These are phyloP conservation scores for Tubosaeta brunneosetosa DNA, from an alignment of 768 basidiomycete species.

Conservation along the genomic window DNA sequence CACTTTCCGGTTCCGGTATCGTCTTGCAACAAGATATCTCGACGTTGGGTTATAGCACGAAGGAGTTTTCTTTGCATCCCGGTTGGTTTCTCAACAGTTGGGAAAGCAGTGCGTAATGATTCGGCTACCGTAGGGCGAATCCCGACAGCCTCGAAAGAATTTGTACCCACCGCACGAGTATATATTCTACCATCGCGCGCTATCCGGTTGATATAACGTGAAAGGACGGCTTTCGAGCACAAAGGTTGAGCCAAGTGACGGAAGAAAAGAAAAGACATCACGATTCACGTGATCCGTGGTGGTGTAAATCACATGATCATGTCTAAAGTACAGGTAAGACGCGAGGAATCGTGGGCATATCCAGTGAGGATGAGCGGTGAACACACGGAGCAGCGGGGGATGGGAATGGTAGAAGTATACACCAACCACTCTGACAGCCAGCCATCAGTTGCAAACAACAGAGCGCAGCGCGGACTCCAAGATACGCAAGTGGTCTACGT, in stretches of 20 bases:
- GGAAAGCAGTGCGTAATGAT: constrained; percentile 57
- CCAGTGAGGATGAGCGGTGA: constrained; percentile 27
- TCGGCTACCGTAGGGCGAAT: constrained; percentile 45
- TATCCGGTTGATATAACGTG: constrained; percentile 27
- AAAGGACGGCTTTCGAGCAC: constrained; percentile 16
- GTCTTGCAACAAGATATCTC: constrained; percentile 65
- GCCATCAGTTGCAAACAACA: constrained; percentile 1
- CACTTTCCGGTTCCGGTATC: constrained; percentile 79
- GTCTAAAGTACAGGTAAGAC: constrained; percentile 6
- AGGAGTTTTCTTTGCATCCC: constrained; percentile 56
- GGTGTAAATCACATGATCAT: constrained; percentile 1
- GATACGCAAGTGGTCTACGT: constrained; percentile 4
- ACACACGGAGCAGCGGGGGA: constrained; percentile 5
- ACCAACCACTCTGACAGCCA: not conserved
- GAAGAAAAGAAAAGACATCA: constrained; percentile 24
- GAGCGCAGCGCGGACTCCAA: not conserved
- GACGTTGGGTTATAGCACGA: constrained; percentile 50
- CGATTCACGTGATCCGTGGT: constrained; percentile 11
- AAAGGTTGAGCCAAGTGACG: constrained; percentile 13
- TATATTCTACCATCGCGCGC: not conserved
- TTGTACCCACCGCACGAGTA: constrained; percentile 1
- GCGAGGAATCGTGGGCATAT: not conserved
- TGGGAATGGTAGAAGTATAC: not conserved
- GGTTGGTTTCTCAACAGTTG: constrained; percentile 54
- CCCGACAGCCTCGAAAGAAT: constrained; percentile 49